Evolutionary conservation across 805 yeast species (phyloP).

Genomic region (Torulaspora franciscae): DNA sequence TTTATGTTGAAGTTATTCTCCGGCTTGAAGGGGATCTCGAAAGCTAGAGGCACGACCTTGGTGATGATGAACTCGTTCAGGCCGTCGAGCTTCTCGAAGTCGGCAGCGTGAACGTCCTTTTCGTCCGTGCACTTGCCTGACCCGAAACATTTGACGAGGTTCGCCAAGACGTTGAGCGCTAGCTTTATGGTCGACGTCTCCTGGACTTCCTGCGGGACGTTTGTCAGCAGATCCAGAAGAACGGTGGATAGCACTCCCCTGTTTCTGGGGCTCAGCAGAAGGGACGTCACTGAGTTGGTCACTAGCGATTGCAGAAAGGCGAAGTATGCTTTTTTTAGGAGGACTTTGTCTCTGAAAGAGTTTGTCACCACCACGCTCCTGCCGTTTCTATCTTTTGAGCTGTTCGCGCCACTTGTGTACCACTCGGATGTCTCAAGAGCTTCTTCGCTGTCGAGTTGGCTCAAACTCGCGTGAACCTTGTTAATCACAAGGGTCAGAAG

Average conservation of each 20-base stretch:
- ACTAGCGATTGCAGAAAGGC: conserved; percentile 64
- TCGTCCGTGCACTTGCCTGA: conserved; percentile 61
- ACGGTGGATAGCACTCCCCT: conserved; percentile 54
- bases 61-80: conserved; percentile 66
- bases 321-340: conserved; percentile 65
- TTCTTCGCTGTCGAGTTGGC: conserved; percentile 41
- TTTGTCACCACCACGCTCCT: conserved; percentile 49
- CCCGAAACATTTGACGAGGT: conserved; percentile 61
- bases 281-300: conserved; percentile 72
- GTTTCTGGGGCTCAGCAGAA: conserved; percentile 67
- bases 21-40: conserved; percentile 76
- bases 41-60: conserved; percentile 59
- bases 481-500: conserved; percentile 68
- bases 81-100: conserved; percentile 52
- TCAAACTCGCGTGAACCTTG: conserved; percentile 53
- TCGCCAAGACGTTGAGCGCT: conserved; percentile 63
- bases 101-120: conserved; percentile 48
- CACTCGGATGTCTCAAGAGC: conserved; percentile 17
- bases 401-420: conserved; percentile 7
- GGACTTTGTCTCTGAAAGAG: conserved; percentile 56
- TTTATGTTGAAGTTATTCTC: conserved; percentile 54
- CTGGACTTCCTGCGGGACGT: conserved; percentile 50
- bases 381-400: conserved; percentile 6
- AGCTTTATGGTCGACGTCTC: conserved; percentile 65
- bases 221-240: conserved; percentile 58